Conservation (phyloP, 2,329 filamentous ascomycete genomes). For the Aspergillus pseudonomiae region DNA sequence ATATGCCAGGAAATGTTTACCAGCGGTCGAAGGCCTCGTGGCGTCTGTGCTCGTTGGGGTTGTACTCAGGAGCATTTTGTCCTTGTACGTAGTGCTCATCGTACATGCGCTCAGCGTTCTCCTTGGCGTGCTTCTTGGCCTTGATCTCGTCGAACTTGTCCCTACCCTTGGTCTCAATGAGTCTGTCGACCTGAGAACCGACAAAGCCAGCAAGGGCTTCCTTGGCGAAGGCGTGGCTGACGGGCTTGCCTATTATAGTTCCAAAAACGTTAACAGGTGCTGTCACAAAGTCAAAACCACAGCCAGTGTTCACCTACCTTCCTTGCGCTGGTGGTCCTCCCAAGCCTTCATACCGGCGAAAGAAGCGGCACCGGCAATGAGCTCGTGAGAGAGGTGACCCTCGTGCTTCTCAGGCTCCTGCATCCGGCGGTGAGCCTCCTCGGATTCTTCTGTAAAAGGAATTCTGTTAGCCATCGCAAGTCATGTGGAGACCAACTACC, state of each 20-base stretch:
- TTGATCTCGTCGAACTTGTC: slow-evolving; percentile 59
- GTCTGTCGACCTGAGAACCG: slow-evolving; percentile 74
- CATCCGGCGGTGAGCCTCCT: slow-evolving; percentile 58
- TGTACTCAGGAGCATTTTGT: slow-evolving; percentile 53
- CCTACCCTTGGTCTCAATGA: slow-evolving; percentile 71
- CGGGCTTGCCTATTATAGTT: slow-evolving; percentile 61
- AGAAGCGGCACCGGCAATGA: slow-evolving; percentile 73
- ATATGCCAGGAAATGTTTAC: slow-evolving; percentile 17
- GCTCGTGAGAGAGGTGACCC: slow-evolving; percentile 70
- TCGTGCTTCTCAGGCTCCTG: slow-evolving; percentile 57
- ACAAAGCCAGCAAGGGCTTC: slow-evolving; percentile 73
- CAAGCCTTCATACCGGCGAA: slow-evolving; percentile 81
- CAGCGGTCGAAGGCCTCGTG: slow-evolving; percentile 36
- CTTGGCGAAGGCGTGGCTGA: slow-evolving; percentile 76
- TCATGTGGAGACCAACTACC: neutral
- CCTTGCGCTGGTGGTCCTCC: slow-evolving; percentile 71
- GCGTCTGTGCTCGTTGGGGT: slow-evolving; percentile 48
- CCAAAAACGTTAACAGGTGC: neutral
- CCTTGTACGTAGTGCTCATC: slow-evolving; percentile 61
- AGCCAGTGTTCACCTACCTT: slow-evolving; percentile 54
- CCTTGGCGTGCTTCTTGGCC: slow-evolving; percentile 44
- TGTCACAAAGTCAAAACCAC: neutral
- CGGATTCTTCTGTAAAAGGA: slow-evolving; percentile 50
- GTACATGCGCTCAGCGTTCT: slow-evolving; percentile 63
- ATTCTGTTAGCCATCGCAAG: neutral